Evolutionary conservation across 2,329 filamentous ascomycete species (phyloP), one percentile per base, ranked within the genome.

Genomic region (Lithohypha guttulata): DNA sequence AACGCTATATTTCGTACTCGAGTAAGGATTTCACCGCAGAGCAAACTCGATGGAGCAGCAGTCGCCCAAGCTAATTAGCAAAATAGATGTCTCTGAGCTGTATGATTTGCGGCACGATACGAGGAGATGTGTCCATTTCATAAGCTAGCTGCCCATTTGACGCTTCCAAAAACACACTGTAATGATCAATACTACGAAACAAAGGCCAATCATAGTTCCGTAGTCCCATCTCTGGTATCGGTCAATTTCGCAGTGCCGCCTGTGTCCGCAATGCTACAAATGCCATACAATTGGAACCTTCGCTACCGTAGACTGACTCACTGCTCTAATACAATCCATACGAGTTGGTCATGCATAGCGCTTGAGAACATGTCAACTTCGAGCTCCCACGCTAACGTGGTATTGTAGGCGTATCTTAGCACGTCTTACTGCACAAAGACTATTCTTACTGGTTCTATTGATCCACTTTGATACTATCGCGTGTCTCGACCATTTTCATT

Each of bases 351-450:
- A 30, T 15, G 13, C 9, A 20, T 9, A 33, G 18, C 20, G 18
- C 15, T 8, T 33, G 7, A 33, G 17, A 9, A 19, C 5, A 7
- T 15, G 18, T 25, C 18, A 25, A 35, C 6, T 35, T 28, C 18
- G 18, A 9, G 18, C n/a, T 4, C 10, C 19, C 6, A 18, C 34
- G 26, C 34, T 38, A 38, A 15, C 22, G 13, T 15, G 10, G 18
- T 38, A 38, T 38, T 13, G 26, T 38, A 36, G 21, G 13, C 34
- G 17, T 17, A 28, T 13, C 28, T 7, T n/a, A 28, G 34, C 34
- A 19, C 17, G 8, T 14, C 25, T 30, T 18, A 7, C 9, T 4
- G 15, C 25, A n/a, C 10, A 13, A 11, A 21, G 18, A 20, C 5
- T 28, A 29, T 11, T 30, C 18, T 20, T 38, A 38, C 34, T 30